Evolutionary conservation across 192 early-diverging fungal species (phyloP), one percentile per base, ranked within the genome.

Genomic region (Coemansia sp.): DNA sequence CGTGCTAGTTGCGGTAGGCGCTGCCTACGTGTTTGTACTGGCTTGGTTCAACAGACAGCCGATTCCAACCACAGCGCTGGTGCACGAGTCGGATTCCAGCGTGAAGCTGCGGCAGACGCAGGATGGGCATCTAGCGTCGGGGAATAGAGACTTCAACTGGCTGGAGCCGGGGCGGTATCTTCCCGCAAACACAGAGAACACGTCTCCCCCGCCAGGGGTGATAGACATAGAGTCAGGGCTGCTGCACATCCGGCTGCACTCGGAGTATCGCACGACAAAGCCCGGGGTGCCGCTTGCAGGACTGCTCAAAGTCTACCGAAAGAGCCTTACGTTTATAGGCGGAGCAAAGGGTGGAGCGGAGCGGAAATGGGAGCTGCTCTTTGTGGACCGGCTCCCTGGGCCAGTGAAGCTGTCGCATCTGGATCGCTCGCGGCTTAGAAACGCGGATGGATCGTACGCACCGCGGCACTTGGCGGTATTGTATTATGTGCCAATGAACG

Each of bases 21-120:
- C 66, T 10, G 66, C 59, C 2, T 80, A 80, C 20, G 69, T 75
- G 59, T 65, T 80, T 45, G 69, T 74, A n/a, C 65, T 80, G 13
- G 77, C 77, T 3, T 80, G 77, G 77, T 71, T 80, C 56, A 80
- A 80, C 54, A 62, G 77, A 20, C 77, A 80, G 58, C 77, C 77
- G 10, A 80, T 80, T 69, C 77, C 77, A n/a, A 75, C 72, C 4
- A 70, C 77, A 14, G 50, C 67, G 43, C 69, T 80, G 61, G 62
- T 80, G 11, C 77, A 80, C 50, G 77, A 80, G 38, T 71, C 72
- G 7, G 69, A 71, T 57, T 59, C 17, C 40, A 40, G 34, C 17
- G 33, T 74, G 32, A 62, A 59, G 60, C 69, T 80, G 41, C 67
- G 77, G 11, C 38, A 43, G 14, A 80, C 77, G 22, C 57, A 42